Base-by-base conservation (phyloP, 768 basidiomycete genomes). In the Dioszegia aurantiaca region DNA sequence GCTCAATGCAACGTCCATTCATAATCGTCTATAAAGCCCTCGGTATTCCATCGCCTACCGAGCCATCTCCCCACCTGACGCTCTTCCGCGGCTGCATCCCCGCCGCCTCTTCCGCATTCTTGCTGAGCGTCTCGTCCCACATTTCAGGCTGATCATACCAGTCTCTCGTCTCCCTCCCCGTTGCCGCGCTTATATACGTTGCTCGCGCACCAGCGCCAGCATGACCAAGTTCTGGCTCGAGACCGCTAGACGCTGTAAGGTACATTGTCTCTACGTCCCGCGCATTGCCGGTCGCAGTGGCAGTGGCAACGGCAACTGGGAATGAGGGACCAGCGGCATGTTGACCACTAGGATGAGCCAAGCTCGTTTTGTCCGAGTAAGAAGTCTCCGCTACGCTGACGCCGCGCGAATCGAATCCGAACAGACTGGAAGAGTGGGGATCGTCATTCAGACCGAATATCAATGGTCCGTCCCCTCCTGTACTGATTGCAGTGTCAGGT, bases 111-210 rank as follows among this genome's bases (percentile, higher is more conserved):
- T 41, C 59, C 33, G 42, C 48, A 37, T 46, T 53, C 41, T 41
- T 31, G 10, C 17, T 41, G 23, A 48, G 43, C 41, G 37, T n/a
- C 54, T 54, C 24, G 9, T 68, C 67, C 60, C 67, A 63, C n/a
- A n/a, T n/a, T 26, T 56, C 37, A 1, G 60, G 61, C 52, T 66
- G 53, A n/a, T 62, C 60, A 45, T 64, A 64, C 66, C 66, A 68
- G 26, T 60, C 45, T 37, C 58, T 62, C 11, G 63, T 64, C 14
- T 55, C 51, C 37, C 67, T 52, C 9, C 58, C 48, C 16, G n/a
- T n/a, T n/a, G n/a, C n/a, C n/a, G n/a, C n/a, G n/a, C n/a, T n/a
- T n/a, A n/a, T n/a, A n/a, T n/a, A n/a, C n/a, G n/a, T n/a, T n/a
- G n/a, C n/a, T n/a, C n/a, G n/a, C n/a, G n/a, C n/a, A n/a, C n/a